phyloP scores from a whole-genome alignment of 257 asterid species.

The Paulownia fortunei region DNA sequence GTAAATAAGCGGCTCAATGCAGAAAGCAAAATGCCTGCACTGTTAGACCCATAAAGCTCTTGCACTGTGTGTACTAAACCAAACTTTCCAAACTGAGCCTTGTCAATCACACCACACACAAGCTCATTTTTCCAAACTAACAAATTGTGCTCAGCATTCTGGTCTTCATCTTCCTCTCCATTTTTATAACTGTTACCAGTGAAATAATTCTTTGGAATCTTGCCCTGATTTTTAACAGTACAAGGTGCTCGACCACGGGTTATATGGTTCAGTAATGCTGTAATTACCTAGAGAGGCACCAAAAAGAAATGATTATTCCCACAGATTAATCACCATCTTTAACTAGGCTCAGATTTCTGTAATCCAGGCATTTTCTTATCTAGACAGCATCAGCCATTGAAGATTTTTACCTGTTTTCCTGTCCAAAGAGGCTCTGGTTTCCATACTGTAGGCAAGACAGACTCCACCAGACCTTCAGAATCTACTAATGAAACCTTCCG shows the following conservation, averaged over 20 bases:
- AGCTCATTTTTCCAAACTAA: conserved; percentile 92
- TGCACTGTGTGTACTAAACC: conserved; percentile 97
- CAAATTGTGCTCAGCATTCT: conserved; percentile 79
- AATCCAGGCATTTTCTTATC: conserved; percentile 10
- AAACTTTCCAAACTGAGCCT: conserved; percentile 97
- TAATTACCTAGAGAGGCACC: conserved; percentile 66
- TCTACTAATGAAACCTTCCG: conserved; percentile 60
- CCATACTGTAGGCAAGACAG: conserved; percentile 85
- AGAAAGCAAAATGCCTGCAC: conserved; percentile 93
- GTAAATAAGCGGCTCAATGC: conserved; percentile 90
- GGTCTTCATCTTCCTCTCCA: conserved; percentile 65
- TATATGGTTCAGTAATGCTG: conserved; percentile 86
- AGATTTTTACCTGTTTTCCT: conserved; percentile 84
- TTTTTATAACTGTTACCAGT: conserved; percentile 39
- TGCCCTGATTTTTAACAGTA: conserved; percentile 79
- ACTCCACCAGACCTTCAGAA: conserved; percentile 63
- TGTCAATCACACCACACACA: conserved; percentile 94
- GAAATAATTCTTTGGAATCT: conserved; percentile 77
- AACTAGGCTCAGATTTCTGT: background rate
- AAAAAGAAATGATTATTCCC: conserved; percentile 1
- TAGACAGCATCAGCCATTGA: conserved; percentile 17
- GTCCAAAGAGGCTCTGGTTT: conserved; percentile 99
- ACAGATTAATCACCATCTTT: background rate
- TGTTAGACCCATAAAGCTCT: conserved; percentile 90
- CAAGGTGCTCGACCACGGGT: conserved; percentile 85